A percentile compares a stretch with the other conserved stretches of the same genome.
phyloP scores from a whole-genome alignment of 164 flowering plant genomes.

The Nelumbo lutea region DNA sequence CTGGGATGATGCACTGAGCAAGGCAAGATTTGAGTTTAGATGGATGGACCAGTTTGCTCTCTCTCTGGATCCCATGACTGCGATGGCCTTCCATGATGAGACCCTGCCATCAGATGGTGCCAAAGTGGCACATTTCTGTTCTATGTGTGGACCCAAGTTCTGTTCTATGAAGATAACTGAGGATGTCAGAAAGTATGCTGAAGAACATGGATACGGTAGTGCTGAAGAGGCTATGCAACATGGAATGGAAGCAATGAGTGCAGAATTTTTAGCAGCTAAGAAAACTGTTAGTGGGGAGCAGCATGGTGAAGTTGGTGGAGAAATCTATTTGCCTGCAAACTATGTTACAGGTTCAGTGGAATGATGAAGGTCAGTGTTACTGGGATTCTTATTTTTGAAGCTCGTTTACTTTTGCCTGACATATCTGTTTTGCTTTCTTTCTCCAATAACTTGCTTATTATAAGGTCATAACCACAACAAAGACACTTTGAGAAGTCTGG shows the following conservation, averaged over 20 bases:
- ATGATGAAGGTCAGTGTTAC: constrained; percentile 40
- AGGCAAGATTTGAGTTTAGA: constrained; percentile 94
- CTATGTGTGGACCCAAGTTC: constrained; percentile 99
- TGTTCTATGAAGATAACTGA: constrained; percentile 99
- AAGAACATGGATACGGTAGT: constrained; percentile 94
- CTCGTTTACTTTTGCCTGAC: background rate
- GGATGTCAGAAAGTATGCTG: constrained; percentile 95
- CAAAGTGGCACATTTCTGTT: constrained; percentile 98
- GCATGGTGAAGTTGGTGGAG: constrained; percentile 95
- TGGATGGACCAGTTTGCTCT: constrained; percentile 99
- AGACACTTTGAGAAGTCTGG: no score
- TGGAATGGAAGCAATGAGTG: constrained; percentile 99
- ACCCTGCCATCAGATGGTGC: constrained; percentile 96
- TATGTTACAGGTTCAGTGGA: constrained; percentile 32
- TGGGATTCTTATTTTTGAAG: background rate
- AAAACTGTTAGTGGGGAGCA: constrained; percentile 96
- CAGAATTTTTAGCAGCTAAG: constrained; percentile 83
- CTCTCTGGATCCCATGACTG: constrained; percentile 94
- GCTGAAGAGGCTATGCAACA: constrained; percentile 82
- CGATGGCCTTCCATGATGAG: constrained; percentile 97
- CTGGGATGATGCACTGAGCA: constrained; percentile 99
- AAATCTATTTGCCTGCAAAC: constrained; percentile 78
- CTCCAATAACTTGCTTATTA: no score
- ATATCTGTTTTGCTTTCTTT: background rate
- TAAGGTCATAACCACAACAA: no score